Base-by-base conservation (phyloP, 2,329 filamentous ascomycete species). In the Penicillium sp. region DNA sequence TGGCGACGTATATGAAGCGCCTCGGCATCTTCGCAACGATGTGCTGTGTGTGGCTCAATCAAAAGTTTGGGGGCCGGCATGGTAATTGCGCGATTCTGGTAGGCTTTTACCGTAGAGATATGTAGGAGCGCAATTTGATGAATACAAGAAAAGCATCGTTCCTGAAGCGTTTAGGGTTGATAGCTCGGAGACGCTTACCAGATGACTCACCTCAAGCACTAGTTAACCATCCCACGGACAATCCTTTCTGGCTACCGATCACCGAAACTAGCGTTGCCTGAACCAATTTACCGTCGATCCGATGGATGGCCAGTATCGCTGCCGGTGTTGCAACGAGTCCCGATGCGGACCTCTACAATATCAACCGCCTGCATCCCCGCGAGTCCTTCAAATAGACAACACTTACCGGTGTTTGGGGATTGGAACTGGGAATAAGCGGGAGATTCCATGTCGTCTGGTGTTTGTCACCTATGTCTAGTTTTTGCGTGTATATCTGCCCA, bases 281-380 rank as follows among this genome's bases (percentile, higher is more conserved):
- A 80, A 81, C 80, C 1, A 77, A 79, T 44, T 76, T 70, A 47
- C 71, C 66, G 49, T 62, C 61, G 2, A 56, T 72, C 29, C 69
- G 72, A 53, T 73, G 69, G 69, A 67, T 72, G 46, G 69, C 61
- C 12, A 62, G 62, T 48, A 63, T 73, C 40, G 63, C 67, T 8
- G 69, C 64, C 3, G 64, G 61, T 24, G 70, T 63, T 58, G 13
- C 47, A 58, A 8, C 49, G 56, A 7, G 50, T 55, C n/a, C 47
- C 58, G 4, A 54, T 28, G 56, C 43, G 1, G 59, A 59, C 20
- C 58, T 55, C 6, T 59, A 58, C 20, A 35, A 53, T 15, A 40
- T 61, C 27, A 58, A 60, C 31, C 56, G 53, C 1, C 37, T 59
- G 8, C 46, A 59, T 20, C 55, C 55, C 2, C 50, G 58, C 4